Conservation (phyloP, 345 rosid species). For the Salix exigua region DNA sequence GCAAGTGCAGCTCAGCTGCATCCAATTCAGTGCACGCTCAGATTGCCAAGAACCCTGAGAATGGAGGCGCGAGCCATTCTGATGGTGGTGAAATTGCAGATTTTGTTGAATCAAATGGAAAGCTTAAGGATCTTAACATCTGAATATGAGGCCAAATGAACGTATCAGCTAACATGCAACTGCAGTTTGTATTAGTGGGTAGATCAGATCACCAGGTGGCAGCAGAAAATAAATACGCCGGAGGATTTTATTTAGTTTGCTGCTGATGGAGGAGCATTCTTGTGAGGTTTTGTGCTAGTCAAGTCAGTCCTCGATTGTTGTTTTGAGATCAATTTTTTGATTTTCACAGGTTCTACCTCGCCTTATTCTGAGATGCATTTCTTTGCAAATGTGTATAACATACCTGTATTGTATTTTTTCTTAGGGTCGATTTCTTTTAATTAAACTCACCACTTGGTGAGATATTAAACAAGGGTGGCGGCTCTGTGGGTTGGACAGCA, state of each 20-base stretch:
- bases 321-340: conserved; percentile 8
- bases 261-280: conserved; percentile 10
- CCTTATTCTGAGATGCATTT: conserved; percentile 33
- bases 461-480: conserved; percentile 23
- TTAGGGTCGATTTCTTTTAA: conserved; percentile 22
- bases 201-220: conserved; percentile 11
- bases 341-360: conserved; percentile 9
- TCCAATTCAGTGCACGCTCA: conserved; percentile 46
- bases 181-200: conserved; percentile 8
- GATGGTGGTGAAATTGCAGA: conserved; percentile 38
- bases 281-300: background rate
- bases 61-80: conserved; percentile 46
- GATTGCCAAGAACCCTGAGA: conserved; percentile 38
- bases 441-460: conserved; percentile 21
- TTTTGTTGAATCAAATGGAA: conserved; percentile 57
- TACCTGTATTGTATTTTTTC: conserved; percentile 15
- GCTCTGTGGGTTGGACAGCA: conserved; percentile 19
- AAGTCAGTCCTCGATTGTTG: background rate
- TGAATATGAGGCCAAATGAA: conserved; percentile 2
- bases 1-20: conserved; percentile 56
- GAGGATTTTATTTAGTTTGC: conserved; percentile 5
- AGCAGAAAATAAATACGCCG: background rate
- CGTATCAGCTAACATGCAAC: conserved; percentile 7
- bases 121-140: conserved; percentile 31
- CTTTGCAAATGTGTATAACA: conserved; percentile 56